Evolutionary conservation across 345 rosid species (phyloP).

Genomic region (Bretschneidera sinensis): DNA sequence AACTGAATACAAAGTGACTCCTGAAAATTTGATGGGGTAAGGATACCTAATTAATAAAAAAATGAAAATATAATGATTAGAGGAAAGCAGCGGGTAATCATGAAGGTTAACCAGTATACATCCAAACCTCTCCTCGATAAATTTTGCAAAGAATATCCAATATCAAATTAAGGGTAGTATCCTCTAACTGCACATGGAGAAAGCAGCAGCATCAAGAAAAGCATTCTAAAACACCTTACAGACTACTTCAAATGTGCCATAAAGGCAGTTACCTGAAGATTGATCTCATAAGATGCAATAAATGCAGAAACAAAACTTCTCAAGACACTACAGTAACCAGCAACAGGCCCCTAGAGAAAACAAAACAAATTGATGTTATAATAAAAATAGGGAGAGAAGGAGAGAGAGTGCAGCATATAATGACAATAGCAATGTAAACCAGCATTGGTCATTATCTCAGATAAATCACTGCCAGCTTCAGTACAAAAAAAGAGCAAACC

Average conservation of each 20-base stretch:
- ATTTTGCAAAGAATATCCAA: conserved; percentile 83
- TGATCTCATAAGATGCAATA: conserved; percentile 92
- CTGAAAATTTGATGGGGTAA: conserved; percentile 34
- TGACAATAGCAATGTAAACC: neutral
- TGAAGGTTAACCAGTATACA: conserved; percentile 15
- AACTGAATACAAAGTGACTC: conserved; percentile 95
- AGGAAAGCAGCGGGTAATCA: conserved; percentile 11
- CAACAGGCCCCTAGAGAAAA: conserved; percentile 55
- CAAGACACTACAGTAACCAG: conserved; percentile 80
- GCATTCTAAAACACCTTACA: neutral
- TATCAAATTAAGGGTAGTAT: conserved; percentile 61
- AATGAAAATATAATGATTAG: neutral
- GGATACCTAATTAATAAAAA: conserved; percentile 23
- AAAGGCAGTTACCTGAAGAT: conserved; percentile 54
- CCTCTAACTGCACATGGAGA: conserved; percentile 56
- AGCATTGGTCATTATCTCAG: neutral
- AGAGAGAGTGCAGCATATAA: neutral
- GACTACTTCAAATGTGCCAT: conserved; percentile 11
- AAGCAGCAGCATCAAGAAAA: conserved; percentile 14
- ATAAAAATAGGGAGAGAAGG: neutral
- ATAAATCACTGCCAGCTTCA: conserved; percentile 7
- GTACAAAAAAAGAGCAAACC: conserved; percentile 5
- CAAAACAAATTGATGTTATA: too few species aligned
- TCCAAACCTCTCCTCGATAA: conserved; percentile 82
- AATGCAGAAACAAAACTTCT: conserved; percentile 89